Conservation (phyloP, 2,329 filamentous ascomycete species). For the Ophiostoma perfectum region DNA sequence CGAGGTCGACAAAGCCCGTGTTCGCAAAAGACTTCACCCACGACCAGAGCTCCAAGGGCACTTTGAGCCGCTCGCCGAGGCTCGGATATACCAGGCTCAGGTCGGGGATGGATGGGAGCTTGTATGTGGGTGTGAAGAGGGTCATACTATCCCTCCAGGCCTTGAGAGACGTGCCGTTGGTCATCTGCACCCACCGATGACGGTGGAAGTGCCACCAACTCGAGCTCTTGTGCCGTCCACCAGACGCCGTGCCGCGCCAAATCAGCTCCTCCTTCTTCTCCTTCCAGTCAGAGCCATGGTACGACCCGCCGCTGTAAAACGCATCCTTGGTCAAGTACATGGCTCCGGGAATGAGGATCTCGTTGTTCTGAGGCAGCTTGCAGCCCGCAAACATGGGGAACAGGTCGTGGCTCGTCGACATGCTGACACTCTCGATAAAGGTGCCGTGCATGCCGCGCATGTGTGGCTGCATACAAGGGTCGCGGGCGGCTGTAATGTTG, state of each 20-base stretch:
- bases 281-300: conserved; percentile 53
- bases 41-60: conserved; percentile 33
- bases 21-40: conserved; percentile 41
- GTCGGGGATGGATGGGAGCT: conserved; percentile 37
- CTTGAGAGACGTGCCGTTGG: conserved; percentile 56
- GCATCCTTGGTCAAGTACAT: conserved; percentile 57
- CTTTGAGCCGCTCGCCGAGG: conserved; percentile 32
- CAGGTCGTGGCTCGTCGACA: conserved; percentile 46
- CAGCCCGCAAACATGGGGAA: conserved; percentile 55
- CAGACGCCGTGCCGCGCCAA: conserved; percentile 62
- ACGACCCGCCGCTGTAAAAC: conserved; percentile 53
- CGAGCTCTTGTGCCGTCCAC: conserved; percentile 46
- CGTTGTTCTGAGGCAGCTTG: conserved; percentile 55
- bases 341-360: conserved; percentile 56
- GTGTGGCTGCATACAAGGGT: conserved; percentile 51
- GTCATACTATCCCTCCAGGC: conserved; percentile 39
- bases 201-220: conserved; percentile 66
- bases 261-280: conserved; percentile 51
- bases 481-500: conserved; percentile 50
- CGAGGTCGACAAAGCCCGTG: conserved; percentile 40
- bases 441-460: conserved; percentile 46
- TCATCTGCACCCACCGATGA: conserved; percentile 64
- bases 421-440: conserved; percentile 46
- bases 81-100: conserved; percentile 35
- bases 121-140: conserved; percentile 43